Evolutionary conservation across 2,329 filamentous ascomycete genomes (phyloP), one percentile per base, ranked within the genome.

Genomic region (Paraconiothyrium sp.): DNA sequence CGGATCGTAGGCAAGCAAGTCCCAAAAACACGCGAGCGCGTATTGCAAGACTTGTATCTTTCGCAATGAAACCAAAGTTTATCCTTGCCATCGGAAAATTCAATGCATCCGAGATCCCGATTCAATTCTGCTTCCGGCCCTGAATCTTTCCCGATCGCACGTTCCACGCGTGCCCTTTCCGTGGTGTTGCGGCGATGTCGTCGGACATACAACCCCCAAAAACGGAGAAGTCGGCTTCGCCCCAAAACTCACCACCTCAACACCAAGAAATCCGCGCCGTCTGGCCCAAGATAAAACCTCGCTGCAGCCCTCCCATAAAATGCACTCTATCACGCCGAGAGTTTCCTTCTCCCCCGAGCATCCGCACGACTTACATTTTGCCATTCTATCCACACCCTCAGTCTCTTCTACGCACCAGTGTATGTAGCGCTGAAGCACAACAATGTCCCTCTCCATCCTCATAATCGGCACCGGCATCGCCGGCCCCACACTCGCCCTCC

Each of bases 401-500:
- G 20, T 46, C 11, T 1, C 20, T 20, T 20, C 20, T 20, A 20
- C 20, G 20, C 1, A 20, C 20, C 20, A 20, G 20, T 20, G 20
- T 20, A 20, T 1, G 1, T 20, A 20, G 20, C 20, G 20, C 20
- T 20, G 20, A 20, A 20, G 20, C 20, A 10, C 43, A 24, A 20
- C 43, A 24, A 67, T 65, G 62, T 47, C 63, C 30, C 64, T 74
- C 37, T 70, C 70, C 32, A 63, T 78, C 54, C 72, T 77, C 54
- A 68, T 77, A 24, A 39, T 64, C 50, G 75, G 75, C 22, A 71
- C 70, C 9, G 73, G 73, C 6, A 59, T 75, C 41, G 63, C 64
- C 54, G 74, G 74, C 9, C 68, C 68, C 22, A 77, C 83, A 10
- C 74, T 86, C 10, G 85, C 85, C 32, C 83, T 81, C 72, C 84